Percentiles rank a stretch among this genome's conserved stretches.
These are phyloP conservation scores for Basipetospora chlamydospora DNA, from an alignment of 2,329 filamentous ascomycete species.

Conservation along the genomic window DNA sequence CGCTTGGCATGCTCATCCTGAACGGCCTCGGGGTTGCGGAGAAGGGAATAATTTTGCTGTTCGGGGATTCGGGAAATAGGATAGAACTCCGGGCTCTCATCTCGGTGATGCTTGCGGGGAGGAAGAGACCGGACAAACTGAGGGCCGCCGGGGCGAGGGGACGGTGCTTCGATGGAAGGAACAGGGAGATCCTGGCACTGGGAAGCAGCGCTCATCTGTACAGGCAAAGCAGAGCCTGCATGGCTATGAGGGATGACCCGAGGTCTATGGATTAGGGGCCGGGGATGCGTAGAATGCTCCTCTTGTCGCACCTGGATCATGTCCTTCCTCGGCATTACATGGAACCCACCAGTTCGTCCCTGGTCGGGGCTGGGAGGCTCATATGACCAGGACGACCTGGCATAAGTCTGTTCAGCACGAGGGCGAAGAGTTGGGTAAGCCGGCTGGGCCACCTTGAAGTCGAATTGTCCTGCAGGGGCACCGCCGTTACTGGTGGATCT, in stretches of 20 bases:
- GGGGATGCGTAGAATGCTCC: too few species aligned
- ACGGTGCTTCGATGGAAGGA: constrained; percentile 4
- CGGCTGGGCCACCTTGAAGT: not conserved
- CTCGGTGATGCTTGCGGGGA: constrained; percentile 1
- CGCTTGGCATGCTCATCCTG: constrained; percentile 3
- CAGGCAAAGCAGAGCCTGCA: not conserved
- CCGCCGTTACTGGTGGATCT: constrained; percentile 2
- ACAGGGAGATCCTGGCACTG: constrained; percentile 3
- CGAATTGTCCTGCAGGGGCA: not conserved
- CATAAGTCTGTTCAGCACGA: not conserved
- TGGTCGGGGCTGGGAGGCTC: too few species aligned
- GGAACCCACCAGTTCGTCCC: too few species aligned
- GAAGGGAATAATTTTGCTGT: too few species aligned
- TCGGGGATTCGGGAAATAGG: too few species aligned
- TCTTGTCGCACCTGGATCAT: too few species aligned
- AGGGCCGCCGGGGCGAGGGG: not conserved
- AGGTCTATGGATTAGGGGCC: too few species aligned
- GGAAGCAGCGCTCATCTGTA: not conserved
- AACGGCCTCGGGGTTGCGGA: not conserved
- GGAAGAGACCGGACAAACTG: constrained; percentile 5
- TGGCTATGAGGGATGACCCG: constrained; percentile 2
- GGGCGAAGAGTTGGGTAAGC: not conserved
- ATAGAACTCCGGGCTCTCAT: constrained; percentile 2
- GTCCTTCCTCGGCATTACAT: too few species aligned
- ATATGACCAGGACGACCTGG: too few species aligned